Base-by-base conservation (phyloP, 345 rosid species). In the Eutrema yunnanense region DNA sequence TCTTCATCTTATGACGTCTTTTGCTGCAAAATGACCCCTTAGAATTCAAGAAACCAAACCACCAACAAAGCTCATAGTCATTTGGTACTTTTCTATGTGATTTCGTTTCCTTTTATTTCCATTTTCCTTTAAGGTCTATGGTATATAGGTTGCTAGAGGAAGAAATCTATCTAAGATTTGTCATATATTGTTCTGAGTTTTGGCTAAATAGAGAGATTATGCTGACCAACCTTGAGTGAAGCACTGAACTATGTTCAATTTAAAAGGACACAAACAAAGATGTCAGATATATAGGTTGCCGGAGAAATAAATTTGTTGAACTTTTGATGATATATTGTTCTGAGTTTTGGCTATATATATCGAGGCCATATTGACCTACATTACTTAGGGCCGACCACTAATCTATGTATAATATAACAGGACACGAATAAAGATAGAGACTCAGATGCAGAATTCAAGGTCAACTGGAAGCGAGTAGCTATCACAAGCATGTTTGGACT, bases 401-500 rank as follows among this genome's bases (percentile, higher is more conserved):
- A 71, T 49, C 50, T 7, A 8, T 78, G 66, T 67, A 67, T 37
- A 42, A 50, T 73, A 46, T 67, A 43, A 52, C 87, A 92, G 94
- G 88, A 79, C 32, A 81, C 76, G 27, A 83, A 83, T 62, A 72
- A 37, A 88, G 86, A 79, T 43, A 74, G 22, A 34, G 90, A 85
- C 53, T 29, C 2, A 32, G 85, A 82, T 59, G 73, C 73, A 27
- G 79, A 80, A 65, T 83, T 85, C 81, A 86, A 81, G 65, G 69
- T 87, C 58, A 80, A 80, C 69, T 92, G 93, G 96, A 92, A 81
- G 82, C 87, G 97, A 52, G 96, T 79, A 71, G 94, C 88, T 61
- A 80, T 78, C 70, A 85, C 92, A 6, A 84, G 98, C 81, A 77
- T 80, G 81, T 90, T 88, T 71, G 96, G 92, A 33, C 80, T 90